Evolutionary conservation across 2,329 filamentous ascomycete species (phyloP).

Genomic region (Sarocladium kiliense): DNA sequence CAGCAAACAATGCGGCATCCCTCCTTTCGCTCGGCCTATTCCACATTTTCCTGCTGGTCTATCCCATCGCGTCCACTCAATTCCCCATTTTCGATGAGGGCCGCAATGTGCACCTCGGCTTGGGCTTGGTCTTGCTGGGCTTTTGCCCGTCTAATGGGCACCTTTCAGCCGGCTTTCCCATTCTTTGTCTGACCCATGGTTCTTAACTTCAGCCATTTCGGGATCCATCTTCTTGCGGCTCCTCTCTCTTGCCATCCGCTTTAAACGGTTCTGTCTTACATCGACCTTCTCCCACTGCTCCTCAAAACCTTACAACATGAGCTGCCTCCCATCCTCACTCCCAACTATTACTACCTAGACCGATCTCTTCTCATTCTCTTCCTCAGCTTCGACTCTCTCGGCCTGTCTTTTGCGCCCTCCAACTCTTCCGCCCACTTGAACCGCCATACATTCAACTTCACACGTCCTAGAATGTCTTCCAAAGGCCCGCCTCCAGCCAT

Average conservation of each 20-base stretch:
- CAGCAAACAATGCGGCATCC: neutral
- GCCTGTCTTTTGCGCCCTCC: neutral
- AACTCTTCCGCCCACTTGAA: neutral
- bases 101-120: neutral
- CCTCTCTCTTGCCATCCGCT: neutral
- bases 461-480: constrained; percentile 9
- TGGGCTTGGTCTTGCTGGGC: neutral
- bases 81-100: neutral
- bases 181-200: neutral
- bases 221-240: neutral
- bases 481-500: constrained; percentile 16
- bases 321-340: neutral
- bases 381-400: neutral
- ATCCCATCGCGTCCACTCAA: neutral
- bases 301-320: constrained; percentile 2
- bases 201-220: neutral
- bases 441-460: neutral
- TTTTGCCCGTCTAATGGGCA: no score
- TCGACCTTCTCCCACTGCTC: neutral
- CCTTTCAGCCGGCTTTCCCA: neutral
- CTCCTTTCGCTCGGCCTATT: neutral
- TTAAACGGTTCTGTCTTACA: neutral
- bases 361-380: neutral
- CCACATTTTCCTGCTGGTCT: neutral
- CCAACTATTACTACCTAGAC: neutral